These are phyloP conservation scores for Orbilia javanica DNA, from an alignment of 2,329 filamentous ascomycete species.

Conservation along the genomic window DNA sequence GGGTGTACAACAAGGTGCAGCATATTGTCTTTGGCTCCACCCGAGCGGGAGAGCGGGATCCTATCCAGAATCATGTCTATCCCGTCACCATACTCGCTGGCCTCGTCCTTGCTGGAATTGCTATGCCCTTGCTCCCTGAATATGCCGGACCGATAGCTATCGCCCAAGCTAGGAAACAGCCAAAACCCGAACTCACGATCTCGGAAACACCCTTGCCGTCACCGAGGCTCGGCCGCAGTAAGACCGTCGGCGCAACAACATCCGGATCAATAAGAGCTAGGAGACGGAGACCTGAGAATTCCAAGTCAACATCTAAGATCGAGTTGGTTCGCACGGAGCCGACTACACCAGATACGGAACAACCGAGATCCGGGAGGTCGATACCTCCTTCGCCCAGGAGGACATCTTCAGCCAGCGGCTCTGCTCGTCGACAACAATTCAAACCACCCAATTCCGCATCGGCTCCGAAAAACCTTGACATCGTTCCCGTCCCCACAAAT, in stretches of 20 bases:
- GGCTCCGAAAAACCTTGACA: slow-evolving; percentile 37
- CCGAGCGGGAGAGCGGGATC: slow-evolving; percentile 67
- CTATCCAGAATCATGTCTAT: slow-evolving; percentile 76
- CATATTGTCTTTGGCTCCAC: slow-evolving; percentile 85
- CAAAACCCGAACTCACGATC: slow-evolving; percentile 73
- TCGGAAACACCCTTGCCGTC: slow-evolving; percentile 71
- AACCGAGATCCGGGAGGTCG: slow-evolving; percentile 55
- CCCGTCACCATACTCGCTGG: slow-evolving; percentile 85
- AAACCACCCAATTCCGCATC: slow-evolving; percentile 27
- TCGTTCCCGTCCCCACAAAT: slow-evolving; percentile 28
- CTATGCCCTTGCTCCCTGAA: slow-evolving; percentile 78
- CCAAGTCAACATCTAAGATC: slow-evolving; percentile 57
- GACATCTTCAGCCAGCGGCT: slow-evolving; percentile 42
- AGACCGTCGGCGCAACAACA: slow-evolving; percentile 73
- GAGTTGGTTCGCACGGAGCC: slow-evolving; percentile 37
- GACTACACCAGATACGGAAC: slow-evolving; percentile 42
- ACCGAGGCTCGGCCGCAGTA: slow-evolving; percentile 75
- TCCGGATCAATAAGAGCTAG: slow-evolving; percentile 66
- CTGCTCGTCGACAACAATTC: slow-evolving; percentile 41
- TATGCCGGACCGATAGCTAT: slow-evolving; percentile 85
- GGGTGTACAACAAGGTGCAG: slow-evolving; percentile 89
- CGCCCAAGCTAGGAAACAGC: slow-evolving; percentile 82
- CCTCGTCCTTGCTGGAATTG: slow-evolving; percentile 81
- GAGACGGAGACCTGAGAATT: slow-evolving; percentile 63
- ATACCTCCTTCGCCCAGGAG: slow-evolving; percentile 55